phyloP scores from a whole-genome alignment of 129 eudicot genomes.

The Oenanthe sinensis region DNA sequence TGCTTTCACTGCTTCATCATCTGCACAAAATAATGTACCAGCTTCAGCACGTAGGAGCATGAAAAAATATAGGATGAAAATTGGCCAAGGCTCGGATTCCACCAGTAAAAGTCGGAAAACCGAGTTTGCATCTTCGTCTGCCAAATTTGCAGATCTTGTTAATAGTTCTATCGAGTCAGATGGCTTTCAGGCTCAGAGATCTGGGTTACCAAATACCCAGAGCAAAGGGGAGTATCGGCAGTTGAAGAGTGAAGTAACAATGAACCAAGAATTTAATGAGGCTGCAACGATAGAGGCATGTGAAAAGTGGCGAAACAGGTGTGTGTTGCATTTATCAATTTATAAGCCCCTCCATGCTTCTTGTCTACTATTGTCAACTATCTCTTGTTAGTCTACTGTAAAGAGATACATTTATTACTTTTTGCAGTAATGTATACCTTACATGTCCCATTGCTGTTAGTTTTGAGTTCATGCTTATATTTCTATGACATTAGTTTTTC shows the following conservation, averaged over 20 bases:
- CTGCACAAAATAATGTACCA: conserved; percentile 32
- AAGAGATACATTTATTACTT: not conserved
- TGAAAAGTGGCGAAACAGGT: conserved; percentile 87
- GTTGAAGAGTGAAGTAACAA: conserved; percentile 17
- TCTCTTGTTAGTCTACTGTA: not conserved
- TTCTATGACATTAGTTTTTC: not conserved
- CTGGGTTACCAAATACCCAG: conserved; percentile 13
- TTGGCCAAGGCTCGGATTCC: conserved; percentile 25
- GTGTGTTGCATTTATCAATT: not conserved
- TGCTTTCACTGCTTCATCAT: conserved; percentile 24
- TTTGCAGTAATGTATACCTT: not conserved
- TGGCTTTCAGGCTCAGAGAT: not conserved
- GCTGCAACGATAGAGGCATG: conserved; percentile 48
- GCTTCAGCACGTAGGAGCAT: conserved; percentile 33
- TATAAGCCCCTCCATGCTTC: not conserved
- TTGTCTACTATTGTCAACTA: not conserved
- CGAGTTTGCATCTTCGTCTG: conserved; percentile 4
- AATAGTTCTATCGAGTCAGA: not conserved
- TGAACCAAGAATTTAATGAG: conserved; percentile 22
- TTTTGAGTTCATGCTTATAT: not conserved
- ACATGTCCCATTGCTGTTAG: not conserved
- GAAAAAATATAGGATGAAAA: conserved; percentile 65
- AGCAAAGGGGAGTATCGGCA: conserved; percentile 11
- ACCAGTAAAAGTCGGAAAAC: conserved; percentile 17
- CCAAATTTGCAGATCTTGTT: not conserved